Base-by-base conservation (phyloP, 1,139 yeast genomes). In the Magnusiomyces ingens region DNA sequence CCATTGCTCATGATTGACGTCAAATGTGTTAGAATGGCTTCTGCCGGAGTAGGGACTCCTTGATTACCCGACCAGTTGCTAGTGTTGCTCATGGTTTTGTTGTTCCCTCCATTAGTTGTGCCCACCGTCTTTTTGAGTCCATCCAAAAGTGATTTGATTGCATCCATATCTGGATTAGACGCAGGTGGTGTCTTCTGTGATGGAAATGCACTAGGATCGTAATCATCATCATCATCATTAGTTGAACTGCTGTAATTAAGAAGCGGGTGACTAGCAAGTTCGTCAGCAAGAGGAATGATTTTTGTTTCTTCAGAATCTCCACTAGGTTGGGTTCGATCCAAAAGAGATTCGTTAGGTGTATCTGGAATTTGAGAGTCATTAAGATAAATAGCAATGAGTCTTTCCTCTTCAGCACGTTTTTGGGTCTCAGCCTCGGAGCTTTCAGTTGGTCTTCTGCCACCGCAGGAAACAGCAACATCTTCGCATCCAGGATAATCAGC, bases 401-500 rank as follows among this genome's bases (percentile, higher is more conserved):
- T 59, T 13, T 56, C 60, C 8, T 60, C 54, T 49, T 68, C 71
- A 12, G 70, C 59, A 40, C 57, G 59, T 36, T 51, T 49, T 54
- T 68, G 71, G 10, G 49, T 52, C 13, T 52, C 55, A 2, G 63
- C 63, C 52, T 70, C 73, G 15, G 54, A 50, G 37, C 69, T 61
- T n/a, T 58, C 58, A 2, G 66, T 60, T 12, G 48, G 50, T 17
- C 52, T 55, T 1, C 49, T 51, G 1, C 74, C 74, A n/a, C 70
- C 72, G 15, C 68, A 60, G 21, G 61, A 59, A 12, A 58, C 50
- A 22, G 67, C 55, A 50, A 62, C 60, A 12, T 59, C 59, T 22
- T 59, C 60, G 8, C 48, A 52, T 53, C 49, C 57, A 42, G 44
- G 21, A 15, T 53, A 44, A 49, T 47, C 58, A 17, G 21, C 64